Evolutionary conservation across 805 yeast genomes (phyloP).

Genomic region (Wickerhamomyces alni): DNA sequence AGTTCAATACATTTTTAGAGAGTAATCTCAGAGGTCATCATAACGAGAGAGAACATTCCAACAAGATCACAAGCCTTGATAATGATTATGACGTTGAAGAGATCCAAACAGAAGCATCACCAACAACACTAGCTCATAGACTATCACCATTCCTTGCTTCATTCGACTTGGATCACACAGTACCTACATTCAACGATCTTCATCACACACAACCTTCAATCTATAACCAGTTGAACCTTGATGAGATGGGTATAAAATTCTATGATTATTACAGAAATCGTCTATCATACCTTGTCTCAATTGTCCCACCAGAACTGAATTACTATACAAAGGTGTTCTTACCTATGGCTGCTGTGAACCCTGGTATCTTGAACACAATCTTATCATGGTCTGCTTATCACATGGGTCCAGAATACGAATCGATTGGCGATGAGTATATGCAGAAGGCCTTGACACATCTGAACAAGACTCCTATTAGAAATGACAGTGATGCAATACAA

Average conservation of each 20-base stretch:
- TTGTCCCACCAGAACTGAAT: conserved; percentile 43
- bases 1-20: conserved; percentile 21
- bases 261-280: conserved; percentile 45
- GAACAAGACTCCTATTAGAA: conserved; percentile 24
- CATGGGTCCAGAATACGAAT: conserved; percentile 30
- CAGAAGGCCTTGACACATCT: conserved; percentile 41
- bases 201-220: conserved; percentile 16
- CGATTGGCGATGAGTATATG: conserved; percentile 44
- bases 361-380: conserved; percentile 43
- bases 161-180: conserved; percentile 1
- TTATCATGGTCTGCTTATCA: conserved; percentile 51
- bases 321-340: conserved; percentile 47
- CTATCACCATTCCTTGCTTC: conserved; percentile 1
- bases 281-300: conserved; percentile 41
- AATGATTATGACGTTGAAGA: neutral
- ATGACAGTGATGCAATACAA: conserved; percentile 22
- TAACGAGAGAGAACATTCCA: conserved; percentile 5
- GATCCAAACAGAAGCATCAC: neutral
- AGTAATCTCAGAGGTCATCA: conserved; percentile 17
- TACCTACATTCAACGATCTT: conserved; percentile 9
- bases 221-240: conserved; percentile 26
- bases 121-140: conserved; percentile 1
- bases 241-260: conserved; percentile 36
- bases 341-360: conserved; percentile 44
- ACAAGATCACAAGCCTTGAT: conserved; percentile 13